Evolutionary conservation across 116 monocot species (phyloP).

Genomic region (Zostera marina): DNA sequence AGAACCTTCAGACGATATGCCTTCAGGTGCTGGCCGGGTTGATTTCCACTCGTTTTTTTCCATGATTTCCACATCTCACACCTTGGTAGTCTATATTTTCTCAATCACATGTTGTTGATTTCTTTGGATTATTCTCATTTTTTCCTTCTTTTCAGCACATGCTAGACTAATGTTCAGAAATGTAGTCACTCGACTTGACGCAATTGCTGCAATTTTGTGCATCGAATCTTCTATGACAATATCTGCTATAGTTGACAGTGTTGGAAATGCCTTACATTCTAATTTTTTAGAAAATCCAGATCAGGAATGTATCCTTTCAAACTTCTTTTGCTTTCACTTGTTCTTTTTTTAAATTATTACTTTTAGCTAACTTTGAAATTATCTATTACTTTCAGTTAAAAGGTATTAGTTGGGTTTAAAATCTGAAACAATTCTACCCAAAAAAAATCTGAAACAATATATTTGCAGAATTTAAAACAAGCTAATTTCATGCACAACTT

Average conservation of each 20-base stretch:
- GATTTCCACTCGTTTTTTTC: neutral
- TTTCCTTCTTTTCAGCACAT: conserved; percentile 36
- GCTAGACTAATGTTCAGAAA: conserved; percentile 96
- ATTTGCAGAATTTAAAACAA: too few species aligned
- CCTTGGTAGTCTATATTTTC: neutral
- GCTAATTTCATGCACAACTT: neutral
- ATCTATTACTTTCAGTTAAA: too few species aligned
- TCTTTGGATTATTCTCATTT: neutral
- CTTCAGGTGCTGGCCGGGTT: too few species aligned
- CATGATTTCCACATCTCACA: neutral
- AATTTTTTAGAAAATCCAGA: conserved; percentile 89
- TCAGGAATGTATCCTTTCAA: conserved; percentile 87
- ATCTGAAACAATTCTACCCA: too few species aligned
- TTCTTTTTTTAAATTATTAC: neutral
- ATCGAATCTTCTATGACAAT: conserved; percentile 96
- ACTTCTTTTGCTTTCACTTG: neutral
- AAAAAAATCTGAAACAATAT: too few species aligned
- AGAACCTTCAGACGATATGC: too few species aligned
- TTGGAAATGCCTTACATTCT: conserved; percentile 90
- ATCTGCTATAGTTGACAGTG: conserved; percentile 81
- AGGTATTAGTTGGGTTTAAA: too few species aligned
- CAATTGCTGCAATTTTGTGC: conserved; percentile 84
- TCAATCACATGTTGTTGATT: neutral
- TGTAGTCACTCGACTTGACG: conserved; percentile 68
- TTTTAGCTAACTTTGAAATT: too few species aligned